Percentiles rank a stretch among this genome's conserved stretches.
Evolutionary conservation across 805 yeast genomes (phyloP).

Genomic region (Kluyveromyces starmeri): DNA sequence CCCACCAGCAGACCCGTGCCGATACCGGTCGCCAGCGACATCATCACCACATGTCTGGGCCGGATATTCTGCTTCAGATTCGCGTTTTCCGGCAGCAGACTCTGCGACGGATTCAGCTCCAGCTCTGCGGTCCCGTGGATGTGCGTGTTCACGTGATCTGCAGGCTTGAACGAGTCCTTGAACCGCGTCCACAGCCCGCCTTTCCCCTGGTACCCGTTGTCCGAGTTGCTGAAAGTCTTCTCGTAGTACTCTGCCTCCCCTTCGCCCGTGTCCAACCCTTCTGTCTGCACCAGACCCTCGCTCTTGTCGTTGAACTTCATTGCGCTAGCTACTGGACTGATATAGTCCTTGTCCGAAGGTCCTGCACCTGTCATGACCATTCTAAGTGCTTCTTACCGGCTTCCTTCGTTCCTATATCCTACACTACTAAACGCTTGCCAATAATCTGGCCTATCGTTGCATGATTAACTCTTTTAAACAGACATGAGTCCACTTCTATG

Average conservation of each 20-base stretch:
- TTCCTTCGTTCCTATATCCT: no score
- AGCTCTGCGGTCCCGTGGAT: not conserved
- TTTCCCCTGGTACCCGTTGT: slow-evolving; percentile 4
- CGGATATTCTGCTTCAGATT: slow-evolving; percentile 30
- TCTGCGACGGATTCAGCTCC: slow-evolving; percentile 2
- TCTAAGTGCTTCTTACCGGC: no score
- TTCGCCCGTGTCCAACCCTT: slow-evolving; percentile 8
- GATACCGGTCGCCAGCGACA: slow-evolving; percentile 77
- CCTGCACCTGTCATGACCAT: not conserved
- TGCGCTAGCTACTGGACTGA: slow-evolving; percentile 7
- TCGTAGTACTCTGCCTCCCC: slow-evolving; percentile 22
- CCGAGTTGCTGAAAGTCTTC: slow-evolving; percentile 4
- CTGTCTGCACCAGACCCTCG: slow-evolving; percentile 1
- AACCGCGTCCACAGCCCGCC: slow-evolving; percentile 10
- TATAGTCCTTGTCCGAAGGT: slow-evolving; percentile 1
- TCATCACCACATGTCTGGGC: slow-evolving; percentile 53
- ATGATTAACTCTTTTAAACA: no score
- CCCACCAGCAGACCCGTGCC: slow-evolving; percentile 69
- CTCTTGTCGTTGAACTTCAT: slow-evolving; percentile 7
- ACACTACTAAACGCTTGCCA: no score
- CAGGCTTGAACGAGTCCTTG: slow-evolving; percentile 16
- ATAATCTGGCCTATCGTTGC: no score
- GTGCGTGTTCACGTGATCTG: slow-evolving; percentile 9
- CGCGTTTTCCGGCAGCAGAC: slow-evolving; percentile 9
- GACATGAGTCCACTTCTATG: no score